Base-by-base conservation (phyloP, 2,329 filamentous ascomycete species). In the Phialocephala subalpina region DNA sequence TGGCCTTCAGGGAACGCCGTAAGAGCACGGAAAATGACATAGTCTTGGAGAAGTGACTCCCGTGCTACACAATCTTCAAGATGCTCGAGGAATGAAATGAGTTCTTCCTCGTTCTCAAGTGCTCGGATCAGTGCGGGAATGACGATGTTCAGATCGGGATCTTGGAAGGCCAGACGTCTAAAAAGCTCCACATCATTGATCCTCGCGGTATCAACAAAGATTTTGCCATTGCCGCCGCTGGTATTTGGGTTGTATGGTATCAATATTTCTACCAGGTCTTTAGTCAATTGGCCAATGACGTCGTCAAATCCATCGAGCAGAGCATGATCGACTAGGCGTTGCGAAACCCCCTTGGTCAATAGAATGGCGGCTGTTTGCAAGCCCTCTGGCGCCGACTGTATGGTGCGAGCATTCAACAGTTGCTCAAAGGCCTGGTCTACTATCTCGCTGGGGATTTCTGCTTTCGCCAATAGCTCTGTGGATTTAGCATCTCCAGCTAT, bases 261-360 rank as follows among this genome's bases (percentile, higher is more conserved):
- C 58, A 60, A 33, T n/a, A 60, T 49, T 18, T 60, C 58, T 18
- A 60, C 58, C 40, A 60, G 25, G 18, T 60, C 40, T 4, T 29
- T 22, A 11, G 58, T 60, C 35, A 60, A 33, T 25, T 60, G 38
- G 9, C 9, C 22, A 22, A 60, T 33, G 8, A 18, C 20, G 27
- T 60, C 58, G 38, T 60, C 40, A 49, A 60, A 60, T 14, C 58
- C 40, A 60, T 60, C 58, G 9, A 60, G 58, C 25, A 60, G n/a
- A 60, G 58, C 58, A 22, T 16, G 58, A 49, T 60, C 58, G n/a
- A 60, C 40, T 5, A 60, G 38, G 14, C 33, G 36, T 49, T 60
- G 58, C n/a, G n/a, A 11, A 20, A 60, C 40, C 9, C 58, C 58
- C 40, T 20, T 8, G 3, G 58, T 47, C 25, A 60, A 33, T 2